A percentile compares a stretch with the other conserved stretches of the same genome.
phyloP scores from a whole-genome alignment of 805 yeast genomes.

The Kluyveromyces wickerhamii region DNA sequence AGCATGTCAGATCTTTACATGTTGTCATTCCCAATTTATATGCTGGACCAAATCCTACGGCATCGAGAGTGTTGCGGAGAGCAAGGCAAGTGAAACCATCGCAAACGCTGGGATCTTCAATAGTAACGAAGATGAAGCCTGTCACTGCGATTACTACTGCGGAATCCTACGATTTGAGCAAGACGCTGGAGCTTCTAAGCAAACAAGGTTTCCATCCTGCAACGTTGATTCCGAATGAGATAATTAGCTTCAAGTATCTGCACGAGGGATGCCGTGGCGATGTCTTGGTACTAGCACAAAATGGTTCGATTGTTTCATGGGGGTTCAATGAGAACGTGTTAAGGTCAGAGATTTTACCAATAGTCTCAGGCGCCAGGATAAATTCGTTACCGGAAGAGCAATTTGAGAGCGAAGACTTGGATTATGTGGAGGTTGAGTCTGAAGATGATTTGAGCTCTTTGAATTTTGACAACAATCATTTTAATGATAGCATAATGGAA shows the following conservation, averaged over 20 bases:
- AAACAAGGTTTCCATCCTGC: conserved; percentile 29
- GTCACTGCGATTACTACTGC: conserved; percentile 69
- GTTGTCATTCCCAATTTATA: too few relatives aligned
- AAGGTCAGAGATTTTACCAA: conserved; percentile 41
- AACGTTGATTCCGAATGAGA: conserved; percentile 62
- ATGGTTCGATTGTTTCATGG: conserved; percentile 84
- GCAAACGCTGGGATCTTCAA: background rate
- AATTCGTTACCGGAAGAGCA: conserved; percentile 34
- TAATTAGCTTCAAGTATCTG: conserved; percentile 43
- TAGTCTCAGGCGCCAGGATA: conserved; percentile 41
- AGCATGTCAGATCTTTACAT: too few relatives aligned
- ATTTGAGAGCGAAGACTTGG: conserved; percentile 81
- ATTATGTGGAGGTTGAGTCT: conserved; percentile 45
- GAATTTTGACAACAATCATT: conserved; percentile 6
- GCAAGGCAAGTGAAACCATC: conserved; percentile 3
- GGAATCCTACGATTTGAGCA: conserved; percentile 56
- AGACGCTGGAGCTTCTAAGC: conserved; percentile 29
- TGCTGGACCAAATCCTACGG: conserved; percentile 1
- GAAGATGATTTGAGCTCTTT: conserved; percentile 10
- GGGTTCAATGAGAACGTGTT: conserved; percentile 55
- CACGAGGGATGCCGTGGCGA: conserved; percentile 37
- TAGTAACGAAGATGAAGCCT: conserved; percentile 25
- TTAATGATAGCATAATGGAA: conserved; percentile 39
- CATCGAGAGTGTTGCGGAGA: conserved; percentile 1
- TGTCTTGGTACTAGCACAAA: conserved; percentile 53